Percentiles rank a stretch among this genome's conserved stretches.
Conservation (phyloP, 2,329 filamentous ascomycete species). For the Trichoderma sp. region DNA sequence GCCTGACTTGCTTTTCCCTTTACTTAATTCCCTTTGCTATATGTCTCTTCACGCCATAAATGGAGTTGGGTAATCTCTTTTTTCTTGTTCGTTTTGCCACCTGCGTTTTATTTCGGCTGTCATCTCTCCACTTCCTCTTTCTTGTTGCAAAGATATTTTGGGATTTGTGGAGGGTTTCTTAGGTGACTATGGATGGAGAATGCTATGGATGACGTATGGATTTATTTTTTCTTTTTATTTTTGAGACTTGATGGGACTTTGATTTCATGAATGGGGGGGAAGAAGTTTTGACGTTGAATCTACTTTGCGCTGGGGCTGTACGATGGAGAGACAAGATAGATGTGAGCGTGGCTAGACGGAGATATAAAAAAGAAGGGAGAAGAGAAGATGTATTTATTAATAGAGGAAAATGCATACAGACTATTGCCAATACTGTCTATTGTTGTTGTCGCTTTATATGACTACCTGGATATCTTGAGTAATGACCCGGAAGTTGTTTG, state of each 20-base stretch:
- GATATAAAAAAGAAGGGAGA: background rate
- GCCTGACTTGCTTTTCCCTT: background rate
- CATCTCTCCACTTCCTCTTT: background rate
- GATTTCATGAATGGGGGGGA: background rate
- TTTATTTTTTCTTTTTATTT: background rate
- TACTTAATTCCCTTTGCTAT: background rate
- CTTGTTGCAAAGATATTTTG: background rate
- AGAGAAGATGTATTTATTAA: background rate
- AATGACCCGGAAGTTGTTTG: background rate
- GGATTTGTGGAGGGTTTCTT: background rate
- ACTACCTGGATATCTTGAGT: background rate
- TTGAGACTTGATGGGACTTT: conserved; percentile 2
- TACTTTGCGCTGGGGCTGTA: background rate
- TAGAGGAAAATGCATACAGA: conserved; percentile 1
- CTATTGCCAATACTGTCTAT: background rate
- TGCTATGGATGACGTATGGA: background rate
- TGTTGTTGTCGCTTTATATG: background rate
- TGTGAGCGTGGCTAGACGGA: background rate
- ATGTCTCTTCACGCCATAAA: conserved; percentile 1
- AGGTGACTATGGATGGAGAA: conserved; percentile 5
- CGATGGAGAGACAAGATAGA: background rate
- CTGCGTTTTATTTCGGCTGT: background rate
- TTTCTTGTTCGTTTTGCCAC: background rate
- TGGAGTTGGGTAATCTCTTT: conserved; percentile 24
- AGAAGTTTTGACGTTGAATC: background rate